Base-by-base conservation (phyloP, 2,329 filamentous ascomycete genomes). In the Capronia americana region DNA sequence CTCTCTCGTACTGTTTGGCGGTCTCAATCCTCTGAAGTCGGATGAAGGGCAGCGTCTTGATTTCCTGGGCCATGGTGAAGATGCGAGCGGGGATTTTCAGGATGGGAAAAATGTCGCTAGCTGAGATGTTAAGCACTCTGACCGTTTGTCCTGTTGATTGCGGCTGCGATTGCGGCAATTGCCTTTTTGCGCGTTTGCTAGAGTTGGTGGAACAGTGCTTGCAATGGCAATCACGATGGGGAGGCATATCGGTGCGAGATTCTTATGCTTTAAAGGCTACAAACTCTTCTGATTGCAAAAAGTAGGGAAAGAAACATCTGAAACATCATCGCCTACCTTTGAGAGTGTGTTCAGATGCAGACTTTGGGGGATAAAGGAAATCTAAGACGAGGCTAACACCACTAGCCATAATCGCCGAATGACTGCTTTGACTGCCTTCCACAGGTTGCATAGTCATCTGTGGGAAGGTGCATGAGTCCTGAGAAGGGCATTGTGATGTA, bases 401-500 rank as follows among this genome's bases (percentile, higher is more conserved):
- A 17, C 30, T 5, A 17, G 17, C 46, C 28, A 54, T 41, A 46
- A 34, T 26, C 48, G 28, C 28, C 38, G n/a, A 26, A 61, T 53
- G 48, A 41, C 48, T 38, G 32, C 44, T 24, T n/a, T n/a, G 30
- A 28, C 20, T 50, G 32, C 48, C 46, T 38, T 23, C 14, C 26
- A 28, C n/a, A 34, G 28, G 17, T 5, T 17, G 11, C 14, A 28
- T 23, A 17, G 48, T 53, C 58, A 61, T 53, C 26, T 12, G 48
- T 17, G 28, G 44, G 11, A 14, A 24, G 46, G 14, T 24, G 46
- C 30, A 53, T 51, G 46, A 30, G 58, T n/a, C 50, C 26, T 38
- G 11, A 38, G 46, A 61, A 20, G 34, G 48, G 30, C 48, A 61
- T 61, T 61, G 58, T 61, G 58, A 61, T 61, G 58, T 24, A 53